Percentiles rank a stretch among this genome's conserved stretches.
Conservation (phyloP, 768 basidiomycete species). For the Amanita exitialis region DNA sequence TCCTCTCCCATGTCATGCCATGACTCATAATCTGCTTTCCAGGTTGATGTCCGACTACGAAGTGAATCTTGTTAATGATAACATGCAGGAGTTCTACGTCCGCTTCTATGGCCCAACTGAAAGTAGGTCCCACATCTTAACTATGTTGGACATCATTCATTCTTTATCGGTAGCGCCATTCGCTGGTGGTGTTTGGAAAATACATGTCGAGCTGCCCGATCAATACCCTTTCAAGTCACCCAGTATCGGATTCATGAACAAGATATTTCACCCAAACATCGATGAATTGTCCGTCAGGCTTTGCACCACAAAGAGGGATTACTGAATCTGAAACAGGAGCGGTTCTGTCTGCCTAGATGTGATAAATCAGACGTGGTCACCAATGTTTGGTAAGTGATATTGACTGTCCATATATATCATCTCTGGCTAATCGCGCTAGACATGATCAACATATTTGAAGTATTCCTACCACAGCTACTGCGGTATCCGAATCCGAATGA, state of each 20-base stretch:
- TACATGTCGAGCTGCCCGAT: constrained; percentile 96
- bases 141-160: neutral
- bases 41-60: constrained; percentile 99
- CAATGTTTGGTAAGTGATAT: constrained; percentile 84
- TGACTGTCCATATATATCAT: neutral
- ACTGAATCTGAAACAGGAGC: constrained; percentile 42
- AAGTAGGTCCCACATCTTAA: constrained; percentile 45
- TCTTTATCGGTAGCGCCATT: constrained; percentile 65
- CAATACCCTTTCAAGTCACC: constrained; percentile 99
- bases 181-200: constrained; percentile 97
- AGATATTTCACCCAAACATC: constrained; percentile 99
- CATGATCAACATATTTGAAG: constrained; percentile 99
- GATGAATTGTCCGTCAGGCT: constrained; percentile 77
- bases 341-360: constrained; percentile 98
- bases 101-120: constrained; percentile 90
- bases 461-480: constrained; percentile 92
- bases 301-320: constrained; percentile 5
- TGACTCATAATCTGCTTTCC: constrained; percentile 9
- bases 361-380: constrained; percentile 99
- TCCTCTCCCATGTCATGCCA: constrained; percentile 1
- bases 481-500: constrained; percentile 99
- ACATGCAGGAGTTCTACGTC: constrained; percentile 98
- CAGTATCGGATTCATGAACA: constrained; percentile 99
- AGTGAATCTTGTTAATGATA: constrained; percentile 95
- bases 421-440: constrained; percentile 34